phyloP scores from a whole-genome alignment of 257 asterid genomes.

The Coffea eugenioides region DNA sequence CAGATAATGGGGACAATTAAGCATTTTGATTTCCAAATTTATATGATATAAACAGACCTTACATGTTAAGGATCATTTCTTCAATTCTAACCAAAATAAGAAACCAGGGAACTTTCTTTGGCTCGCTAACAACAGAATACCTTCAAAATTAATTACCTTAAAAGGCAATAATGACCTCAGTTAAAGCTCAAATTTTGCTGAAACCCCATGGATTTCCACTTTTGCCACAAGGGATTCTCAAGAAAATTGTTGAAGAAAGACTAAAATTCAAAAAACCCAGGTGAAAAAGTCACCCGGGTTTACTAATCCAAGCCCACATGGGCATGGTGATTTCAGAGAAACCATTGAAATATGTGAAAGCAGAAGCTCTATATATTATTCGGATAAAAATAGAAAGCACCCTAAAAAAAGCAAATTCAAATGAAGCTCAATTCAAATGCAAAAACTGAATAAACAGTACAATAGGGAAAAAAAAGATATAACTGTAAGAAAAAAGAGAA shows the following conservation, averaged over 20 bases:
- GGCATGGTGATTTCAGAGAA: not conserved
- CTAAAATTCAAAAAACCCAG: constrained; percentile 9
- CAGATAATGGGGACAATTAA: not conserved
- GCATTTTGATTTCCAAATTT: not conserved
- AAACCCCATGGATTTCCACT: not conserved
- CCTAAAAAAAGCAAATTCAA: constrained; percentile 38
- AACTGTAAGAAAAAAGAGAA: not conserved
- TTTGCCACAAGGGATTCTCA: not conserved
- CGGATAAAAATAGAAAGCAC: constrained; percentile 22
- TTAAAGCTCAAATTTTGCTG: not conserved
- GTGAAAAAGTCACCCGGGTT: constrained; percentile 2
- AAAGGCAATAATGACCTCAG: not conserved
- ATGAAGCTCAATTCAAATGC: constrained; percentile 22
- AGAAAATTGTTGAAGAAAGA: not conserved
- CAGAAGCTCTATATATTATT: constrained; percentile 18
- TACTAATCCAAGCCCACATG: not conserved
- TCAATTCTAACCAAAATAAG: not conserved
- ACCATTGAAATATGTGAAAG: not conserved
- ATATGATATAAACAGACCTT: not conserved
- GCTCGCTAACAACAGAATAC: not conserved
- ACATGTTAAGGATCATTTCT: not conserved
- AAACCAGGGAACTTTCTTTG: not conserved
- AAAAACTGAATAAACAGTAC: constrained; percentile 3
- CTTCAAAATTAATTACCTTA: constrained; percentile 3
- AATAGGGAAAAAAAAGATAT: not conserved